Conservation (phyloP, 176 grass and related monocot species). For the Triticum dicoccoides region DNA sequence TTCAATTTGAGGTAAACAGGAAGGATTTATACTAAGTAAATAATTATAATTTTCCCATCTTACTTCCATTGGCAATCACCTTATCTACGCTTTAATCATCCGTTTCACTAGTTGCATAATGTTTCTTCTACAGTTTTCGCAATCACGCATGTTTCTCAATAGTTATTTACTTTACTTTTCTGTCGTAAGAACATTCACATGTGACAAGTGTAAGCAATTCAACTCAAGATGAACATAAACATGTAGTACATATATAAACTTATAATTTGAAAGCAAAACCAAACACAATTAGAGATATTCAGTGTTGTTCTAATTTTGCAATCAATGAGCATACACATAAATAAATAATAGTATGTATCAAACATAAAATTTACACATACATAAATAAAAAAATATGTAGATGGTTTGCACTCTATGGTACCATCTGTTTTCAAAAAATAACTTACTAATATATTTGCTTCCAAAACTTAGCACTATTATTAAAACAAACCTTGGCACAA, state of each 20-base stretch:
- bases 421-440: background rate
- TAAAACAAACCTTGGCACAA: conserved; percentile 60
- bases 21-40: background rate
- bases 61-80: background rate
- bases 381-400: background rate
- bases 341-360: background rate
- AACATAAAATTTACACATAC: background rate
- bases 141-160: background rate
- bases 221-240: background rate
- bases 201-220: background rate
- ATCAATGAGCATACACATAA: too few species aligned
- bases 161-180: background rate
- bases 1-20: background rate
- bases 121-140: background rate
- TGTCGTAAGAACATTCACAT: background rate
- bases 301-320: background rate
- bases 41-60: background rate
- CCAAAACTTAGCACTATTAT: background rate
- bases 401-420: background rate
- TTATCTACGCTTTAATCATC: background rate
- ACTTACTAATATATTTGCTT: too few species aligned
- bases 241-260: background rate
- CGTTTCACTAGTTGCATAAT: too few species aligned
- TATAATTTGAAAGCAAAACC: background rate
- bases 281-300: background rate